phyloP scores from a whole-genome alignment of 768 basidiomycete species.

The Naganishia kalamii region DNA sequence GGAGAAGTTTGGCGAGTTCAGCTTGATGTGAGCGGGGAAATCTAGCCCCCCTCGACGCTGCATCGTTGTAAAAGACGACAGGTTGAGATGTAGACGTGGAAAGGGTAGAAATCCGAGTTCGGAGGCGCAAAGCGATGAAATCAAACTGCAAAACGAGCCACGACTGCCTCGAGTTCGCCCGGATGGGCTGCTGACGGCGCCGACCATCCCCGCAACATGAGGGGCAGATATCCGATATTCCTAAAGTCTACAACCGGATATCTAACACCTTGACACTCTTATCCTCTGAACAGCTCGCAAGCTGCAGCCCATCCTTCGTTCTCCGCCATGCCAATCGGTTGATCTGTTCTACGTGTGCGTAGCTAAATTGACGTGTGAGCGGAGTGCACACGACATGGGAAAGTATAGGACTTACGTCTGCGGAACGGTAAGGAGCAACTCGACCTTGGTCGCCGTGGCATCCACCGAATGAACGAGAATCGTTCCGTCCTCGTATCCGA shows the following conservation, averaged over 20 bases:
- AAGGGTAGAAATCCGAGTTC: not conserved
- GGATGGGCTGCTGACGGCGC: no score
- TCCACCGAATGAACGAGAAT: conserved; percentile 59
- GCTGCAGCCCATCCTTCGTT: conserved; percentile 45
- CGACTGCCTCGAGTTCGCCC: not conserved
- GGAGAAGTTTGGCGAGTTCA: conserved; percentile 94
- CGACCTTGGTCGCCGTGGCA: conserved; percentile 52
- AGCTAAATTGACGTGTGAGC: no score
- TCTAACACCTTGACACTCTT: conserved; percentile 66
- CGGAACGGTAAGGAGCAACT: conserved; percentile 49
- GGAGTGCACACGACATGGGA: conserved; percentile 2
- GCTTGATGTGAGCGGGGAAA: conserved; percentile 61
- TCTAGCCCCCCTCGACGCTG: not conserved
- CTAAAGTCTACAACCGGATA: conserved; percentile 1
- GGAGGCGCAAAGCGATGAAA: not conserved
- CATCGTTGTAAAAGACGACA: not conserved
- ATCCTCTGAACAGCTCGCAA: conserved; percentile 90
- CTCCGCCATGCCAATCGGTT: conserved; percentile 77
- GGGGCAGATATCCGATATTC: not conserved
- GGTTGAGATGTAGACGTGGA: not conserved
- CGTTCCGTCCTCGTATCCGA: conserved; percentile 77
- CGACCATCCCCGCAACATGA: no score
- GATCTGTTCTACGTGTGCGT: conserved; percentile 70
- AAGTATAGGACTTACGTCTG: conserved; percentile 50
- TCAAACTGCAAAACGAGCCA: conserved; percentile 3